Conservation (phyloP, 352 stramenopile species). For the Phytophthora agathidicida region DNA sequence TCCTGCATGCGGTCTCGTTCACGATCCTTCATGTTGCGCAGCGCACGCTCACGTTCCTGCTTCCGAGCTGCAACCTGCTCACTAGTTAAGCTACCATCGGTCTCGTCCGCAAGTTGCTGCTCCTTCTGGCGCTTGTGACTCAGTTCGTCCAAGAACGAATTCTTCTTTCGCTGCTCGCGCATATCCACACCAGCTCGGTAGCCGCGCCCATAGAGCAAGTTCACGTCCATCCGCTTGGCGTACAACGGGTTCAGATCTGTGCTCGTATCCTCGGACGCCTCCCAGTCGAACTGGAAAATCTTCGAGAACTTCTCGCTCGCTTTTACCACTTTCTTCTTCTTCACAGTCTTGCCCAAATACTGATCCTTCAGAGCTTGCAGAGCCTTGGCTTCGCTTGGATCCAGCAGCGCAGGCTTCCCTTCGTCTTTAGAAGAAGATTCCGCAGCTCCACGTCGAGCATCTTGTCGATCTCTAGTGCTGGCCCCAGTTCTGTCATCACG, state of each 20-base stretch:
- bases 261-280: slow-evolving; percentile 92
- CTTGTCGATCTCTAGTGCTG: slow-evolving; percentile 12
- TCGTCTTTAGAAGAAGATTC: slow-evolving; percentile 19
- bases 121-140: slow-evolving; percentile 88
- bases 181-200: slow-evolving; percentile 95
- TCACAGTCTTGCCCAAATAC: slow-evolving; percentile 87
- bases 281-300: slow-evolving; percentile 96
- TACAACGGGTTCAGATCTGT: slow-evolving; percentile 93
- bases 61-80: slow-evolving; percentile 68
- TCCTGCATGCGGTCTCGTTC: slow-evolving; percentile 66
- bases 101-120: slow-evolving; percentile 69
- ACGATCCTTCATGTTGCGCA: slow-evolving; percentile 76
- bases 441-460: neutral
- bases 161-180: slow-evolving; percentile 92
- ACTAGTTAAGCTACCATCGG: slow-evolving; percentile 59
- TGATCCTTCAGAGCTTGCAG: slow-evolving; percentile 88
- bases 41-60: slow-evolving; percentile 68
- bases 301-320: slow-evolving; percentile 93
- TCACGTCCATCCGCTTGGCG: slow-evolving; percentile 86
- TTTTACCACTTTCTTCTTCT: slow-evolving; percentile 92
- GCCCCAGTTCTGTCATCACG: slow-evolving; percentile 13
- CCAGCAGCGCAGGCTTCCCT: slow-evolving; percentile 22
- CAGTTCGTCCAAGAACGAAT: slow-evolving; percentile 89
- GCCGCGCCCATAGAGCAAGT: slow-evolving; percentile 91
- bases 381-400: slow-evolving; percentile 72